Evolutionary conservation across 805 yeast genomes (phyloP).

Genomic region (Starmerella bombi): DNA sequence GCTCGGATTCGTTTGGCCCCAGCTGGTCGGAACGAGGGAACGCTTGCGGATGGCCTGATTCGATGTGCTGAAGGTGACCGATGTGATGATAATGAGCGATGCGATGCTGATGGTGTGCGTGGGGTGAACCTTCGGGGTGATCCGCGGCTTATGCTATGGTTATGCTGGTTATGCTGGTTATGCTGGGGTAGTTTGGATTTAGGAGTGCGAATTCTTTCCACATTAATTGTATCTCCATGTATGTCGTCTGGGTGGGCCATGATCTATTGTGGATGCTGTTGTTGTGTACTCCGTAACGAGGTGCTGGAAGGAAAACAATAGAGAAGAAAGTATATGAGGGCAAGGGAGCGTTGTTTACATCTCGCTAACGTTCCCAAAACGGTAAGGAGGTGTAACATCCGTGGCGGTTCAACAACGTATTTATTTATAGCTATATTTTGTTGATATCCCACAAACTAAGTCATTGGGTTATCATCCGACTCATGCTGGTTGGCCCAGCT

Average conservation of each 20-base stretch:
- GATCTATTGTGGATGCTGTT: neutral
- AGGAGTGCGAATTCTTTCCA: neutral
- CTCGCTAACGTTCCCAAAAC: neutral
- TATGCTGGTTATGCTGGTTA: neutral
- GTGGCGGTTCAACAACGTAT: too few species aligned
- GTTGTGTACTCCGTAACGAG: too few species aligned
- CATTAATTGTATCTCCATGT: neutral
- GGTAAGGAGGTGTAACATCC: neutral
- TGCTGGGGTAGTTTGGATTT: neutral
- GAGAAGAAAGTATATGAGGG: too few species aligned
- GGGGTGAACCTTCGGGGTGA: neutral
- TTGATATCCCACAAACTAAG: too few species aligned
- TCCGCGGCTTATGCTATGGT: neutral
- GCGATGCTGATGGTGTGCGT: neutral
- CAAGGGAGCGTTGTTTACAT: neutral
- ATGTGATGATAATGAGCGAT: neutral
- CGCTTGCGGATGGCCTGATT: slow-evolving; percentile 7
- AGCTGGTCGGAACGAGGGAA: slow-evolving; percentile 6
- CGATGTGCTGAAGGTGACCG: neutral
- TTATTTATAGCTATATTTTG: too few species aligned
- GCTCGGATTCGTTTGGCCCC: slow-evolving; percentile 7
- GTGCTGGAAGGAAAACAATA: too few species aligned
- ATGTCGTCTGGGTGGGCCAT: neutral
- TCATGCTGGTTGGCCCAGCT: slow-evolving; percentile 31
- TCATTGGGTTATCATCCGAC: too few species aligned